Conservation (phyloP, 176 grass and related monocot species). For the Carex myosuroides region DNA sequence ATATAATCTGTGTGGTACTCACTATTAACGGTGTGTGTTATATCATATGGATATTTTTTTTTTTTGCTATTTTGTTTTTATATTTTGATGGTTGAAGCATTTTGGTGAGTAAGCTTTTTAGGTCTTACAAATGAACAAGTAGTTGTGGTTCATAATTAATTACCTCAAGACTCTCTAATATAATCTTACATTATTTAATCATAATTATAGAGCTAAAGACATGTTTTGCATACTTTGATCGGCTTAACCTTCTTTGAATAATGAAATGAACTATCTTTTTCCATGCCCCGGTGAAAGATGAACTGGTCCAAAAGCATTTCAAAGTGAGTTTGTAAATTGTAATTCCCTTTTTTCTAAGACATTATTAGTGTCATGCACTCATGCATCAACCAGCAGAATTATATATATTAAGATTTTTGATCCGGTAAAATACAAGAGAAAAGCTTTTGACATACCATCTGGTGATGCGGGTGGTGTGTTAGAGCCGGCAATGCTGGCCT, state of each 20-base stretch:
- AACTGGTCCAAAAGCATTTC: not conserved
- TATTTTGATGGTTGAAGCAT: not conserved
- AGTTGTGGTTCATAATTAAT: not conserved
- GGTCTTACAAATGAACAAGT: not conserved
- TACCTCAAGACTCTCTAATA: not conserved
- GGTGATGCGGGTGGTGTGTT: constrained; percentile 15
- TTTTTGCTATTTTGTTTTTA: not conserved
- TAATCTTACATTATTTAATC: not conserved
- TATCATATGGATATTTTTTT: not conserved
- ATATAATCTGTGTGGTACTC: not conserved
- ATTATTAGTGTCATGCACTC: not conserved
- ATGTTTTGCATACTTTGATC: not conserved
- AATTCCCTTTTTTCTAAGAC: not conserved
- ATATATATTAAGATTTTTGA: not conserved
- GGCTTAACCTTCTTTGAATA: not conserved
- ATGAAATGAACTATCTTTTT: not conserved
- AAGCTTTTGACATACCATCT: constrained; percentile 5
- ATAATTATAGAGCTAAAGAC: not conserved
- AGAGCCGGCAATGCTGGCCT: constrained; percentile 22
- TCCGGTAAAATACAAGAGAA: not conserved
- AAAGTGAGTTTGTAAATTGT: not conserved
- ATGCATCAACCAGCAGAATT: not conserved
- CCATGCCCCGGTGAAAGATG: not conserved
- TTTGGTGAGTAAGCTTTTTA: not conserved
- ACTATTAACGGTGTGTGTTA: not conserved